A percentile compares a stretch with the other conserved stretches of the same genome.
Conservation (phyloP, 2,329 filamentous ascomycete genomes). For the Scolecobasidium constrictum region DNA sequence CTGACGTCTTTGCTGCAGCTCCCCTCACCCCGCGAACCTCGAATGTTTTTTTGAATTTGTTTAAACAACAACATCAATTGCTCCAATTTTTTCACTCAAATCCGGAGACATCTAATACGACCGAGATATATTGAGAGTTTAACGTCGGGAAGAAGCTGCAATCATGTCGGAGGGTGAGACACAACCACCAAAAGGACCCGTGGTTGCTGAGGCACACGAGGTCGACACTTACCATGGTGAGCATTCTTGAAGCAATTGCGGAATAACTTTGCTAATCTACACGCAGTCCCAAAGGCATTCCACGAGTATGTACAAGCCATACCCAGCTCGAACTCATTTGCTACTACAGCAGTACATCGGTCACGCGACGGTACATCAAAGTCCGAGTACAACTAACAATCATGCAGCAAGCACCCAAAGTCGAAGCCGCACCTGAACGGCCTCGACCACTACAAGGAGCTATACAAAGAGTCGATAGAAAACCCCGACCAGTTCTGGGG, state of each 20-base stretch:
- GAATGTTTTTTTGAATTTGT: background rate
- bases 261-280: conserved; percentile 2
- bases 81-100: too few species aligned
- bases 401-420: conserved; percentile 46
- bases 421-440: conserved; percentile 47
- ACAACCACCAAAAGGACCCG: conserved; percentile 32
- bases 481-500: conserved; percentile 88
- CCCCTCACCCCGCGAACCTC: background rate
- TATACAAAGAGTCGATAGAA: conserved; percentile 76
- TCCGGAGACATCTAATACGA: too few species aligned
- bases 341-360: too few species aligned
- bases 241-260: too few species aligned
- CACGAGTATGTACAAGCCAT: conserved; percentile 6
- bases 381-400: conserved; percentile 1
- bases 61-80: conserved; percentile 13
- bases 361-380: background rate
- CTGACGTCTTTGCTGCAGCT: background rate
- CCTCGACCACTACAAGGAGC: conserved; percentile 50
- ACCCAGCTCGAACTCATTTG: too few species aligned
- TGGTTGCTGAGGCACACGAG: conserved; percentile 65
- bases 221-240: conserved; percentile 55
- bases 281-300: conserved; percentile 8
- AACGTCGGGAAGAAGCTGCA: too few species aligned
- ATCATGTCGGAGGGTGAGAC: conserved; percentile 35
- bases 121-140: too few species aligned